Conservation (phyloP, 352 stramenopile genomes). For the Phytophthora sojae region DNA sequence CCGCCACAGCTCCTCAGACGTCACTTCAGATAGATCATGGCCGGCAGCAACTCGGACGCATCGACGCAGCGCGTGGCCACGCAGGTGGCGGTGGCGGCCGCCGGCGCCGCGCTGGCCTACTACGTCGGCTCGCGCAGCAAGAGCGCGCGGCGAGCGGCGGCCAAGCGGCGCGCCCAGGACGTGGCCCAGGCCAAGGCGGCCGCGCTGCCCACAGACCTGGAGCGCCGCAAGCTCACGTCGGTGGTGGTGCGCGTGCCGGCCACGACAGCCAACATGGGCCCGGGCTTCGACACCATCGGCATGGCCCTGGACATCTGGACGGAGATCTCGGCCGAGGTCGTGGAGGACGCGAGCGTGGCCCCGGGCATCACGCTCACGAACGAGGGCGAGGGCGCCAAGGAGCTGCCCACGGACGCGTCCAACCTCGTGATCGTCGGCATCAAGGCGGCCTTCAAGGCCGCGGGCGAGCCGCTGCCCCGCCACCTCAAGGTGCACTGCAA, state of each 20-base stretch:
- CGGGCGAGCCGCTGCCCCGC: constrained; percentile 93
- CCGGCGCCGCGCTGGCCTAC: constrained; percentile 64
- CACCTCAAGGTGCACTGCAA: constrained; percentile 97
- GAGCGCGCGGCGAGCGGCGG: constrained; percentile 35
- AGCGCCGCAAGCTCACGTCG: constrained; percentile 69
- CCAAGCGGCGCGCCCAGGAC: constrained; percentile 25
- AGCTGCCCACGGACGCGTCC: constrained; percentile 91
- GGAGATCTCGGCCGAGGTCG: constrained; percentile 96
- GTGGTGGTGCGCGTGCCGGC: constrained; percentile 99
- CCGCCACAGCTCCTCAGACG: too few species aligned
- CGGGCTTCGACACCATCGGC: constrained; percentile 98
- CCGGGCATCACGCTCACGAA: constrained; percentile 96
- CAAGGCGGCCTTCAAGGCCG: constrained; percentile 95
- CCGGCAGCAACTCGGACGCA: constrained; percentile 27
- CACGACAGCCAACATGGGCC: constrained; percentile 98
- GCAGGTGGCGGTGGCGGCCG: constrained; percentile 66
- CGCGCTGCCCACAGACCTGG: constrained; percentile 37
- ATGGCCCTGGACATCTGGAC: constrained; percentile 99
- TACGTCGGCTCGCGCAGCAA: constrained; percentile 69
- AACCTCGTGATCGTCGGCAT: constrained; percentile 96
- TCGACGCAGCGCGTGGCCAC: constrained; percentile 46
- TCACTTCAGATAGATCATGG: constrained; percentile 18
- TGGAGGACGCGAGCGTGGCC: constrained; percentile 42
- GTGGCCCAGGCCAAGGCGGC: constrained; percentile 32
- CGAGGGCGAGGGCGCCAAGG: constrained; percentile 95